These are phyloP conservation scores for Teratosphaeria viscida DNA, from an alignment of 2,329 filamentous ascomycete genomes.

Conservation along the genomic window DNA sequence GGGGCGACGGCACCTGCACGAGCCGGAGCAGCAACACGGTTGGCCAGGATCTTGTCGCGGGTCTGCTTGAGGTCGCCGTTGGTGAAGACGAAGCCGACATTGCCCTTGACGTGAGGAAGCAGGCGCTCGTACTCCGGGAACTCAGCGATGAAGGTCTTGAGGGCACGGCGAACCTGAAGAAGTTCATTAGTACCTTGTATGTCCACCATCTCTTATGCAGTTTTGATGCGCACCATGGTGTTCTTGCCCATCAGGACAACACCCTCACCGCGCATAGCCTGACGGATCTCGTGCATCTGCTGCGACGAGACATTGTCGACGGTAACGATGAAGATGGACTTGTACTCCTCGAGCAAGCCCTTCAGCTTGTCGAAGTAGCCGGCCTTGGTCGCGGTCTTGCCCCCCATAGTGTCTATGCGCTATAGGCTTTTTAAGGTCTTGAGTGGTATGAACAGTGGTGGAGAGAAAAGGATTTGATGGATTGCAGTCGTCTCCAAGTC, in stretches of 20 bases:
- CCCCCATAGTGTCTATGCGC: slow-evolving; percentile 28
- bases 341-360: slow-evolving; percentile 89
- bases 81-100: slow-evolving; percentile 99
- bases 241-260: slow-evolving; percentile 99
- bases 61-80: slow-evolving; percentile 85
- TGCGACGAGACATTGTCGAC: slow-evolving; percentile 98
- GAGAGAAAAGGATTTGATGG: neutral
- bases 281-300: slow-evolving; percentile 99
- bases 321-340: slow-evolving; percentile 77
- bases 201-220: neutral
- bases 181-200: slow-evolving; percentile 3
- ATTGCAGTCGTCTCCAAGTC: neutral
- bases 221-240: slow-evolving; percentile 71
- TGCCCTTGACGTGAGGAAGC: slow-evolving; percentile 90
- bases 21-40: slow-evolving; percentile 95
- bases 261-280: slow-evolving; percentile 77
- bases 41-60: slow-evolving; percentile 88
- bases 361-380: slow-evolving; percentile 99
- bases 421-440: slow-evolving; percentile 26
- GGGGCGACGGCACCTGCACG: slow-evolving; percentile 96
- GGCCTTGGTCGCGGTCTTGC: slow-evolving; percentile 85
- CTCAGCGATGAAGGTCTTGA: slow-evolving; percentile 87
- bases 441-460: neutral
- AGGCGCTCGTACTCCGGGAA: slow-evolving; percentile 97
- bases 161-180: slow-evolving; percentile 75